Conservation (phyloP, 352 stramenopile species). For the Salisapilia sapeloensis region DNA sequence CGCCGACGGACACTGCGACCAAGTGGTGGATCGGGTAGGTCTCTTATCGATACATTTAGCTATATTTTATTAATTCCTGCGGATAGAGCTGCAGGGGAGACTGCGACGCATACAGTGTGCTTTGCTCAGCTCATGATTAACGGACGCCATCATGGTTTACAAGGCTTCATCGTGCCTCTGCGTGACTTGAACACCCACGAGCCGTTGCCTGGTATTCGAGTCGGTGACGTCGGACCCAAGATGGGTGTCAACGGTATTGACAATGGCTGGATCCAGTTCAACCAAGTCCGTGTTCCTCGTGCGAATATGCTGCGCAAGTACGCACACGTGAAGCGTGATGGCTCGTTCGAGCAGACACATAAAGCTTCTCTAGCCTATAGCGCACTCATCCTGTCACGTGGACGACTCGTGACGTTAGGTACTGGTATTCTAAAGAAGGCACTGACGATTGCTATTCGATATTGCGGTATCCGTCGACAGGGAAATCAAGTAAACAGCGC, state of each 20-base stretch:
- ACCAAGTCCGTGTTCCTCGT: conserved; percentile 52
- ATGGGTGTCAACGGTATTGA: conserved; percentile 60
- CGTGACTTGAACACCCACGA: conserved; percentile 69
- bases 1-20: conserved; percentile 86
- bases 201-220: conserved; percentile 23
- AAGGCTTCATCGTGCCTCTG: conserved; percentile 93
- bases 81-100: conserved; percentile 68
- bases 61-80: background rate
- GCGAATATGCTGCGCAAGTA: conserved; percentile 64
- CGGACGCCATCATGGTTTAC: conserved; percentile 74
- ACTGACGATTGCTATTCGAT: conserved; percentile 85
- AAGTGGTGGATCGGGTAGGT: conserved; percentile 92
- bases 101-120: conserved; percentile 89
- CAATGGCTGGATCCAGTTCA: conserved; percentile 64
- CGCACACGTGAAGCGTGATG: conserved; percentile 38
- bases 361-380: conserved; percentile 56
- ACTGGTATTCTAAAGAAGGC: conserved; percentile 80
- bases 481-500: conserved; percentile 38
- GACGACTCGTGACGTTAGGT: conserved; percentile 54
- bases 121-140: conserved; percentile 85
- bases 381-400: conserved; percentile 56
- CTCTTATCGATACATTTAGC: background rate
- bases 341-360: conserved; percentile 40
- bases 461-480: conserved; percentile 85
- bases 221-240: conserved; percentile 56